Evolutionary conservation across 2,329 filamentous ascomycete genomes (phyloP), one percentile per base, ranked within the genome.

Genomic region (Helicocarpus griseus): DNA sequence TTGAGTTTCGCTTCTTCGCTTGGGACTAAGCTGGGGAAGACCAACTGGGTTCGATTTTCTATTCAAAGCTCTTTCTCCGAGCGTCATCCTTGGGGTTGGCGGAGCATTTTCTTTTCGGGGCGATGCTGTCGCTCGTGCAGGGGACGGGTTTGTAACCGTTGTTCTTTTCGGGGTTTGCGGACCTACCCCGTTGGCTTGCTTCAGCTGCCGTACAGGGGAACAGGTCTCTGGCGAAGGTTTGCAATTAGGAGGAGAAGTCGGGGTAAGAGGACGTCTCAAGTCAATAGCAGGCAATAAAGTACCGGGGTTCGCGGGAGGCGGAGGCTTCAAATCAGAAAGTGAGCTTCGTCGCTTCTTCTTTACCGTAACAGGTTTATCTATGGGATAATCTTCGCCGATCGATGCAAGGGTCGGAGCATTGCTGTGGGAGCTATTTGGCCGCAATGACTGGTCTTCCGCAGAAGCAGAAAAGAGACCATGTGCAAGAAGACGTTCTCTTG

Each of bases 281-380:
- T 66, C 61, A 36, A 58, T 60, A 9, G 65, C 58, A 9, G 67
- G 69, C 14, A 65, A 51, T 35, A 60, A 56, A 11, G 65, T 61
- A 7, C 54, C 40, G 69, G 73, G 77, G 7, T 83, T 75, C 38
- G 77, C 65, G 28, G 67, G 78, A 69, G 91, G 83, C 17, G 87
- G 73, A 51, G 74, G 77, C 58, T 82, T 86, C 45, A 97, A 76
- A 66, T 97, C 91, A 4, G 90, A 95, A 39, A 97, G 72, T 24
- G 90, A 96, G 70, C 90, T 96, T 64, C 91, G 83, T 51, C 91
- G 80, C 73, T 95, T 96, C 72, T 84, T 90, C 64, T 79, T 83
- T n/a, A 67, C 67, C 56, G 65, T 73, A 52, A 41, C 59, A 24
- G 65, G 65, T 57, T 72, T 77, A 1, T 77, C 75, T 14, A 67